Base-by-base conservation (phyloP, 2,329 filamentous ascomycete genomes). In the Alternaria longipes region DNA sequence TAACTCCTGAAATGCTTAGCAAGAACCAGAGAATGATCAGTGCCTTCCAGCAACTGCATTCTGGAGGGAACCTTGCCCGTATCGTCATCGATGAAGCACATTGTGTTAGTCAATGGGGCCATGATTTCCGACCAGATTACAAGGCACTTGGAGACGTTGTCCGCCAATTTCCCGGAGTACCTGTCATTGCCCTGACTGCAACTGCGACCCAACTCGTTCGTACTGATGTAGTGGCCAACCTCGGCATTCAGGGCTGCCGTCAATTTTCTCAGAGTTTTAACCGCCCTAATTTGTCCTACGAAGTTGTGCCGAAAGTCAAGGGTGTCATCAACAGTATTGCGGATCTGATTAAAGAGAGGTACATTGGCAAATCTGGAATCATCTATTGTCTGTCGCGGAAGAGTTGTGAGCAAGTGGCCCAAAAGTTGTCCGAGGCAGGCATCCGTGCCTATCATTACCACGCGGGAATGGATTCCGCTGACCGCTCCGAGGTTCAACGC, bases 31-130 rank as follows among this genome's bases (percentile, higher is more conserved):
- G 82, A 3, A 91, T 98, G 77, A 82, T 89, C 59, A 85, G 84
- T 53, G 86, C 84, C 3, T 84, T 99, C 64, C 81, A 87, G 53
- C 83, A 82, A 3, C 83, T 99, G n/a, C 86, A 97, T 76, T 79
- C 80, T 14, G 88, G 88, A 52, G 83, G 85, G 4, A 91, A 90
- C 70, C 87, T 99, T 54, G 94, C 96, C 16, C 89, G 95, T 26
- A 88, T 99, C 50, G 95, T 99, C 54, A 97, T 99, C 64, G 95
- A 99, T 69, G 96, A 99, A 81, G 95, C 95, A n/a, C 95, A 99
- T 78, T 99, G 95, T 78, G 94, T 99, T 26, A 98, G 95, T 78
- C 94, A 99, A 82, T 99, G 95, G 95, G 95, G 95, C 1, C 95
- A 99, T 70, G 95, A 99, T 78, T 99, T 99, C 76, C 89, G 96